phyloP scores from a whole-genome alignment of 768 basidiomycete species.

The Naganishia kalamii region DNA sequence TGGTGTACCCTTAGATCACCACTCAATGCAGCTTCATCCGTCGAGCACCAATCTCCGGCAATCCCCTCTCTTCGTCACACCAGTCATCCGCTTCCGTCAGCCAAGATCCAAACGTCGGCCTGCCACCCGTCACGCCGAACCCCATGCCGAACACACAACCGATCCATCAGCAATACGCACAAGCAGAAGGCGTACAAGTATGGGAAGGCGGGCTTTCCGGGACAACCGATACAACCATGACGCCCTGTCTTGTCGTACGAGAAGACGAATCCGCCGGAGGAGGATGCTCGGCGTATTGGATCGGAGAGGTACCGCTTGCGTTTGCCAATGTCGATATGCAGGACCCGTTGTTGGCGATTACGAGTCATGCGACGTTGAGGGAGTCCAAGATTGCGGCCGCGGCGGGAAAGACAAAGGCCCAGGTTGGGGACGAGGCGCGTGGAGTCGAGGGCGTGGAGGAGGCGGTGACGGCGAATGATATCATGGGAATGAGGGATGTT shows the following conservation, averaged over 20 bases:
- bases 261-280: no score
- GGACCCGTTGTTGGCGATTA: conserved; percentile 15
- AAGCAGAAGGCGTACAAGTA: conserved; percentile 9
- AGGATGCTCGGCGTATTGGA: background rate
- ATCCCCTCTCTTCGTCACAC: background rate
- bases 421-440: background rate
- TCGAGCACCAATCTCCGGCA: background rate
- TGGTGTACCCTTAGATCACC: background rate
- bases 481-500: background rate
- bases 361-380: conserved; percentile 14
- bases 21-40: conserved; percentile 17
- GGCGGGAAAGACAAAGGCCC: background rate
- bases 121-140: conserved; percentile 18
- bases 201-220: conserved; percentile 5
- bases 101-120: conserved; percentile 5
- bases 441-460: background rate
- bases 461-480: background rate
- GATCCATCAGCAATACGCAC: conserved; percentile 2
- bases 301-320: conserved; percentile 5
- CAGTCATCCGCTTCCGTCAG: conserved; percentile 11
- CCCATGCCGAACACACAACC: conserved; percentile 10
- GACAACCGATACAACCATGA: background rate
- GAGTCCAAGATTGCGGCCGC: conserved; percentile 3
- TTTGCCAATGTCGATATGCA: conserved; percentile 21
- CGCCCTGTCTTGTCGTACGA: background rate